Evolutionary conservation across 257 asterid genomes (phyloP), one percentile per base, ranked within the genome.

Genomic region (Echites panduratus): DNA sequence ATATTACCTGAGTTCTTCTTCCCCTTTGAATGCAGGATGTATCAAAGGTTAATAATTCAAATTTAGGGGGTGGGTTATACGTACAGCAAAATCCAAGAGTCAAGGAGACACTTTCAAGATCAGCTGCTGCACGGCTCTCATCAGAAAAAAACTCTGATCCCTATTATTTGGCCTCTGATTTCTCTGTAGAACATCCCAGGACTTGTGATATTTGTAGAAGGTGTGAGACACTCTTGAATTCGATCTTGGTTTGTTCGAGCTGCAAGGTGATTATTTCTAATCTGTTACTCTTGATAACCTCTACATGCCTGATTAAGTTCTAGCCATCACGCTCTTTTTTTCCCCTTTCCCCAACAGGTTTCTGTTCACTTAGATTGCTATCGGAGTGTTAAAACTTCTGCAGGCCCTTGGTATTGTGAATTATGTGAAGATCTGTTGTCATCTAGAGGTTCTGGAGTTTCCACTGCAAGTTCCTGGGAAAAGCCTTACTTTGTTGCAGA

Each of bases 351-450:
- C 62, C 71, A 65, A 48, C 85, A 95, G 99, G 94, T 92, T 81
- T 85, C 96, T n/a, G 97, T 92, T 76, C 99, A 95, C 86, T 80
- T 95, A 87, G 96, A 95, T 84, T 95, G 99, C 85, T 95, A 95
- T 71, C 86, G 92, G 67, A 82, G 97, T 79, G 93, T 84, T 58
- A 86, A 85, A 75, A 90, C 83, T 70, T 81, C 93, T 71, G 66
- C 88, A 11, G 96, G 97, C 53, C 98, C 97, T 59, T 95, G 98
- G 99, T 89, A 83, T 79, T 95, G 99, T 84, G 99, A 95, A 82
- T 82, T 95, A 73, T 95, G 99, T 78, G 97, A 92, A 63, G 90
- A 92, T 52, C 75, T 85, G 73, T 74, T 79, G 75, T 81, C 90
- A 67, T 85, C 95, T 69, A 84, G 79, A 75, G 84, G 83, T 75